A percentile compares a stretch with the other conserved stretches of the same genome.
Evolutionary conservation across 345 rosid species (phyloP).

Genomic region (Raphanus sativus): DNA sequence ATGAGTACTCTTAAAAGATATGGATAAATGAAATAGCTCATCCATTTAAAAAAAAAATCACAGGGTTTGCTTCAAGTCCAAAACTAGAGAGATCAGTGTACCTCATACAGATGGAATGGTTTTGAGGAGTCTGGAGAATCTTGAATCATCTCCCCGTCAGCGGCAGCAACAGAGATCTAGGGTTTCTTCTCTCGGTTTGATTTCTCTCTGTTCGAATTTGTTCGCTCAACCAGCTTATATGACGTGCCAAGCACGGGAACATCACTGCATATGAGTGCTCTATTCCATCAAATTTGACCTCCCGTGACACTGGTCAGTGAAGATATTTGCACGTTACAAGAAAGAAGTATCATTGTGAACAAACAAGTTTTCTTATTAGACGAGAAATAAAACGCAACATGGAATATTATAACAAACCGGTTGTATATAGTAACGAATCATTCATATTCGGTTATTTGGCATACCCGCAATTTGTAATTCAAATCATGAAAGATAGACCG

Average conservation of each 20-base stretch:
- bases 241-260: constrained; percentile 24
- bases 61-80: not conserved
- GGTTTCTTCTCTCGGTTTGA: constrained; percentile 1
- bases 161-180: constrained; percentile 6
- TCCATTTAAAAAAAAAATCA: not conserved
- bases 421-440: not conserved
- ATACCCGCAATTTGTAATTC: not conserved
- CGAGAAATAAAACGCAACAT: not conserved
- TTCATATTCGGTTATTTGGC: not conserved
- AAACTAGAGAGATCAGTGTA: not conserved
- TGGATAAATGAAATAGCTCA: not conserved
- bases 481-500: not conserved
- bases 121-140: not conserved
- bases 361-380: not conserved
- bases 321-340: no score
- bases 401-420: not conserved
- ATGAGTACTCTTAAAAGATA: no score
- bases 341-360: no score
- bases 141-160: not conserved
- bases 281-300: constrained; percentile 2
- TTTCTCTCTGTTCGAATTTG: not conserved
- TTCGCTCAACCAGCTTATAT: not conserved
- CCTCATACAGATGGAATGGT: constrained; percentile 1
- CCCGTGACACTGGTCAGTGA: not conserved
- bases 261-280: not conserved